These are phyloP conservation scores for Cladorrhinum samala DNA, from an alignment of 495 filamentous ascomycete species.

Conservation along the genomic window DNA sequence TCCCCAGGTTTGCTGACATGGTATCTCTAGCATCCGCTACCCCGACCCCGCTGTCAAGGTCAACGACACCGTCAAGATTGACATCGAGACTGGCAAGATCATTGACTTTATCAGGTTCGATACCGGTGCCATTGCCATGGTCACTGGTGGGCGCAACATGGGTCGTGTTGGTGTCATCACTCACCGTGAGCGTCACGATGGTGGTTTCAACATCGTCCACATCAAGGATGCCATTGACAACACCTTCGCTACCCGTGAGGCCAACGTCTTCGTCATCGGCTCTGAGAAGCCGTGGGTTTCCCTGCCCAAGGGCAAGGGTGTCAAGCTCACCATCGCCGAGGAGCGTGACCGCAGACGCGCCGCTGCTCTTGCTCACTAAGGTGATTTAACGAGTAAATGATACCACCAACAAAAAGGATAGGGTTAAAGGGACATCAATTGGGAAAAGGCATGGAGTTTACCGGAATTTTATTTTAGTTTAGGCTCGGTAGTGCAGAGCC, in stretches of 20 bases:
- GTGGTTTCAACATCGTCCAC: slow-evolving; percentile 99
- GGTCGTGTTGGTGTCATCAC: slow-evolving; percentile 99
- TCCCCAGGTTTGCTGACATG: slow-evolving; percentile 36
- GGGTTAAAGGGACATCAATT: slow-evolving; percentile 20
- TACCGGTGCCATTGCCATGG: slow-evolving; percentile 95
- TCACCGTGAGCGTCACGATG: slow-evolving; percentile 98
- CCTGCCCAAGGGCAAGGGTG: slow-evolving; percentile 99
- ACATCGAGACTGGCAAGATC: slow-evolving; percentile 95
- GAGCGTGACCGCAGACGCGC: slow-evolving; percentile 95
- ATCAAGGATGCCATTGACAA: slow-evolving; percentile 99
- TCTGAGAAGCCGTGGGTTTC: slow-evolving; percentile 97
- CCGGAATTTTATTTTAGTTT: slow-evolving; percentile 25
- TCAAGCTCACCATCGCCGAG: slow-evolving; percentile 98
- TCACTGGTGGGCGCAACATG: slow-evolving; percentile 98
- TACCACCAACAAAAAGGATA: too few relatives aligned
- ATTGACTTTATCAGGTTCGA: slow-evolving; percentile 93
- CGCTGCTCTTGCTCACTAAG: slow-evolving; percentile 52
- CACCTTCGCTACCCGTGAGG: slow-evolving; percentile 96
- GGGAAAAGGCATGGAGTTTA: slow-evolving; percentile 28
- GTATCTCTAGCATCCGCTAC: slow-evolving; percentile 79
- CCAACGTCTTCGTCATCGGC: slow-evolving; percentile 97
- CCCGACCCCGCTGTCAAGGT: slow-evolving; percentile 96
- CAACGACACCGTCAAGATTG: slow-evolving; percentile 99
- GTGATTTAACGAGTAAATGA: too few relatives aligned
- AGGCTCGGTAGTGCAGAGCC: slow-evolving; percentile 14